These are phyloP conservation scores for Candida sp. DNA, from an alignment of 1,139 yeast species.

Conservation along the genomic window DNA sequence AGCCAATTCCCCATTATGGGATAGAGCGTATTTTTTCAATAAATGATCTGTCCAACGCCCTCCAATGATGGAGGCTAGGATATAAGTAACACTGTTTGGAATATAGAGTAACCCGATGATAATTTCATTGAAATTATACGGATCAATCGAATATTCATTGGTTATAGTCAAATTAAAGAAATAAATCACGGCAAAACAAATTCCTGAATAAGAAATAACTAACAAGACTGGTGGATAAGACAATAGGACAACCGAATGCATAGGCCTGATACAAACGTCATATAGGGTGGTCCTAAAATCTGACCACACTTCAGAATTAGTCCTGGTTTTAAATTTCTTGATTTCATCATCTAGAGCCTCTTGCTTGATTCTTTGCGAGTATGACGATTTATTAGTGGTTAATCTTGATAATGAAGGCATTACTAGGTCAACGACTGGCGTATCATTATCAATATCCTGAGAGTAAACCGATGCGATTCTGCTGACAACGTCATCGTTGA, in stretches of 20 bases:
- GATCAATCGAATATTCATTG: conserved; percentile 55
- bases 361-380: conserved; percentile 26
- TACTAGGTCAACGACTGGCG: conserved; percentile 31
- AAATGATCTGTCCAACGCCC: conserved; percentile 78
- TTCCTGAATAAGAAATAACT: conserved; percentile 61
- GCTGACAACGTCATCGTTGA: conserved; percentile 13
- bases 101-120: conserved; percentile 75
- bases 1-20: conserved; percentile 59
- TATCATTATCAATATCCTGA: conserved; percentile 17
- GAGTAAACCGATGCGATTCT: conserved; percentile 12
- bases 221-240: conserved; percentile 72
- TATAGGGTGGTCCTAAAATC: conserved; percentile 23
- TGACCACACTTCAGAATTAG: conserved; percentile 8
- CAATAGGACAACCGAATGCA: conserved; percentile 50
- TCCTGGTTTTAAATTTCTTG: conserved; percentile 12
- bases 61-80: conserved; percentile 70
- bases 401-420: conserved; percentile 36
- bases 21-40: conserved; percentile 49
- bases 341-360: conserved; percentile 22
- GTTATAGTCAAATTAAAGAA: conserved; percentile 75
- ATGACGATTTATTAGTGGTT: conserved; percentile 31
- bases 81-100: conserved; percentile 78
- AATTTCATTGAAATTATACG: conserved; percentile 66
- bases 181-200: conserved; percentile 67
- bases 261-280: conserved; percentile 43